Conservation (phyloP, 805 yeast genomes). For the Kurtzmaniella cleridarum region DNA sequence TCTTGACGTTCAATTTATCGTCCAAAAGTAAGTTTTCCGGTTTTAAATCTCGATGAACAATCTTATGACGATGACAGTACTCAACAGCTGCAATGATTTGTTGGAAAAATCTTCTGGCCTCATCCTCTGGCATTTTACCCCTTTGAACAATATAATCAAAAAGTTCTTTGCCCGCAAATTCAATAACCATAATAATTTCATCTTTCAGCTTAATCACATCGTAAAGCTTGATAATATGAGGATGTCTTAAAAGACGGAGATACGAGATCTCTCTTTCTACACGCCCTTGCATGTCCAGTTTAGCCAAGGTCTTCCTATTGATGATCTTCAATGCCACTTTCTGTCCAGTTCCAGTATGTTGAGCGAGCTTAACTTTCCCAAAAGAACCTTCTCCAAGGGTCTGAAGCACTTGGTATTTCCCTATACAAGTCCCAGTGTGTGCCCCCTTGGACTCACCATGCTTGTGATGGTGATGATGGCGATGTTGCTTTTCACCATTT, state of each 20-base stretch:
- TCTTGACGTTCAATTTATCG: conserved; percentile 86
- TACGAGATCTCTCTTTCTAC: conserved; percentile 93
- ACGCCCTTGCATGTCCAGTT: conserved; percentile 95
- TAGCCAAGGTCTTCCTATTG: conserved; percentile 86
- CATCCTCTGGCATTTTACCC: conserved; percentile 87
- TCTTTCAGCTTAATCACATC: conserved; percentile 94
- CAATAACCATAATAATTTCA: conserved; percentile 96
- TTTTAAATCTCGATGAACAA: conserved; percentile 93
- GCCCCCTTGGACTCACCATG: conserved; percentile 6
- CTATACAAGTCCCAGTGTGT: conserved; percentile 40
- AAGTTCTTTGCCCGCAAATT: conserved; percentile 92
- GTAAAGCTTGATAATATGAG: conserved; percentile 90
- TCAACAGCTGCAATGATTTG: conserved; percentile 96
- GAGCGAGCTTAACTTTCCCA: conserved; percentile 91
- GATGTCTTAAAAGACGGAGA: conserved; percentile 82
- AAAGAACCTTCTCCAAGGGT: conserved; percentile 95
- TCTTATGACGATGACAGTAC: conserved; percentile 93
- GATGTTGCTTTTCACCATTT: conserved; percentile 10
- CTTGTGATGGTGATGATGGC: conserved; percentile 16
- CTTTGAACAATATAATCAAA: conserved; percentile 93
- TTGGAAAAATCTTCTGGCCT: conserved; percentile 90
- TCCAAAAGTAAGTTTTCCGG: conserved; percentile 91
- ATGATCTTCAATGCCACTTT: conserved; percentile 90
- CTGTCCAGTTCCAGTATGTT: conserved; percentile 86
- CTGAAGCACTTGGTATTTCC: conserved; percentile 88